These are phyloP conservation scores for Peronospora destructor DNA, from an alignment of 352 stramenopile genomes.

Conservation along the genomic window DNA sequence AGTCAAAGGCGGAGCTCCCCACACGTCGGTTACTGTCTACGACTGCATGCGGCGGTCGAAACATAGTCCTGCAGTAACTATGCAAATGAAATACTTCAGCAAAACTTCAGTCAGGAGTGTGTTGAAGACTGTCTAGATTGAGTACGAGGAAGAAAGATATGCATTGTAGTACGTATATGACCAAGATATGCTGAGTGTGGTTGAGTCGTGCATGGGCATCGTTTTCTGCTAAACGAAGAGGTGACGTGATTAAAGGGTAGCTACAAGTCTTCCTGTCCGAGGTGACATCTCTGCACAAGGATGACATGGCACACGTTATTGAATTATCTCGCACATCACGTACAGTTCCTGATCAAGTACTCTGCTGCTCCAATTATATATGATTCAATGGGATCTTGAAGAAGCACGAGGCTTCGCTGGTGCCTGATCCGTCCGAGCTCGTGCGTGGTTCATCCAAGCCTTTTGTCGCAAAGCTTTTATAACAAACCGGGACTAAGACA, in stretches of 20 bases:
- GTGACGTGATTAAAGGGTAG: conserved; percentile 82
- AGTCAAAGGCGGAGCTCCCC: conserved; percentile 66
- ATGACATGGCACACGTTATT: conserved; percentile 78
- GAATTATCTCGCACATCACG: conserved; percentile 77
- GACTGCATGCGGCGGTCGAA: conserved; percentile 65
- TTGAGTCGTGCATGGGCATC: conserved; percentile 85
- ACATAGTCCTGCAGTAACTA: conserved; percentile 89
- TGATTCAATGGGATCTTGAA: conserved; percentile 88
- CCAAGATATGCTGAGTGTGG: conserved; percentile 80
- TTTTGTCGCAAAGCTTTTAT: conserved; percentile 70
- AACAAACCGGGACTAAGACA: conserved; percentile 46
- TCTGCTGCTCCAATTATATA: conserved; percentile 93
- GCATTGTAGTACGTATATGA: conserved; percentile 89
- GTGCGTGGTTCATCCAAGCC: conserved; percentile 71
- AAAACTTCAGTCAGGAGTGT: conserved; percentile 89
- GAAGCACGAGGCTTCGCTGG: conserved; percentile 93
- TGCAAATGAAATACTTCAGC: conserved; percentile 90
- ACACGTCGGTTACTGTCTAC: conserved; percentile 76
- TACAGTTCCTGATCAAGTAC: conserved; percentile 93
- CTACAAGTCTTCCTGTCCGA: conserved; percentile 84
- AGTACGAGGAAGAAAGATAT: conserved; percentile 94
- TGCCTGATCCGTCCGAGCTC: conserved; percentile 89
- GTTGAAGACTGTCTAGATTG: conserved; percentile 89
- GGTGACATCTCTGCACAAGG: conserved; percentile 75
- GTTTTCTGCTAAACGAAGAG: conserved; percentile 89